phyloP scores from a whole-genome alignment of 2,329 filamentous ascomycete genomes.

The Mariannaea elegans region DNA sequence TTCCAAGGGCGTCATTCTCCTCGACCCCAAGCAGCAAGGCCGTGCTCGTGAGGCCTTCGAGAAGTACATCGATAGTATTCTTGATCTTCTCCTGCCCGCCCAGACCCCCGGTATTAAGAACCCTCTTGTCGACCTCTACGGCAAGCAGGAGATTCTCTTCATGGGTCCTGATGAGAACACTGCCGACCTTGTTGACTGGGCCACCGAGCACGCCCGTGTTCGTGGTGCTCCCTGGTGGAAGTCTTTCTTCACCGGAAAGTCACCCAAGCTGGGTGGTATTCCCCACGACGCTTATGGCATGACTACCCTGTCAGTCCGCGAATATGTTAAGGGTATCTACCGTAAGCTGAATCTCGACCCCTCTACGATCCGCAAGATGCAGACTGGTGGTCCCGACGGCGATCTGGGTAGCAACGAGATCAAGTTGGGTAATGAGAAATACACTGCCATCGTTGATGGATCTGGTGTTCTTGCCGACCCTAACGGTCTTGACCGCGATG shows the following conservation, averaged over 20 bases:
- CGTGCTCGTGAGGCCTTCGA: conserved; percentile 93
- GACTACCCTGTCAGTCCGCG: conserved; percentile 95
- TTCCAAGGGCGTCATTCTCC: conserved; percentile 95
- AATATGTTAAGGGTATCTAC: conserved; percentile 97
- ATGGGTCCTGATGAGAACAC: conserved; percentile 99
- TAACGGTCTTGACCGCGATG: conserved; percentile 83
- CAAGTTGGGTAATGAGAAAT: conserved; percentile 93
- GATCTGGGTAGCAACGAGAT: conserved; percentile 99
- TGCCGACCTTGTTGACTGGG: conserved; percentile 96
- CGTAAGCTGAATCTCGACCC: conserved; percentile 93
- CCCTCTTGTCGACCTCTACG: conserved; percentile 93
- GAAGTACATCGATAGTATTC: conserved; percentile 99
- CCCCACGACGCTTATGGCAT: conserved; percentile 97
- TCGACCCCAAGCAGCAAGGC: conserved; percentile 94
- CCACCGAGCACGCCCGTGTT: conserved; percentile 89
- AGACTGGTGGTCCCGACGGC: conserved; percentile 96
- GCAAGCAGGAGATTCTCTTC: conserved; percentile 96
- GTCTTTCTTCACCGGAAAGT: conserved; percentile 99
- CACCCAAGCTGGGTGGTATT: conserved; percentile 93
- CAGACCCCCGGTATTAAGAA: conserved; percentile 98
- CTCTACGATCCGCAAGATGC: conserved; percentile 86
- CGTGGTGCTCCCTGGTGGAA: conserved; percentile 99
- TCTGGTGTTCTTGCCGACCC: conserved; percentile 94
- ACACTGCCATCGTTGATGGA: conserved; percentile 94
- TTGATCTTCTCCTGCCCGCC: conserved; percentile 91